phyloP scores from a whole-genome alignment of 2,329 filamentous ascomycete genomes.

The Cyphellophora europaea region DNA sequence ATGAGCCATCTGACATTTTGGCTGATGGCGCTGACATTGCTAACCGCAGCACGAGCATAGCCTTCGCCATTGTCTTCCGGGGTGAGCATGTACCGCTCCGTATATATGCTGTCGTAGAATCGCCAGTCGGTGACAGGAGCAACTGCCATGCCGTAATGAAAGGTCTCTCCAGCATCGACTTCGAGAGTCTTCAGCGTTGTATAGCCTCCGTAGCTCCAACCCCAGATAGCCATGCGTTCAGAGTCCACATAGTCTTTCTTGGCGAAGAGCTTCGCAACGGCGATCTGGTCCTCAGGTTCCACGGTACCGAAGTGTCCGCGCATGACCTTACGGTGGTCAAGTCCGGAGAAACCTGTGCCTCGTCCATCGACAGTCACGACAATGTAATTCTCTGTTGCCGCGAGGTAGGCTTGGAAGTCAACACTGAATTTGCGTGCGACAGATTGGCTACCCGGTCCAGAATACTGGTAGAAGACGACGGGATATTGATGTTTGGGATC shows the following conservation, averaged over 20 bases:
- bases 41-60: conserved; percentile 67
- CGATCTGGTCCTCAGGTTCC: conserved; percentile 86
- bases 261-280: conserved; percentile 75
- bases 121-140: conserved; percentile 98
- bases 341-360: conserved; percentile 83
- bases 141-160: conserved; percentile 95
- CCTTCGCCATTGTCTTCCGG: conserved; percentile 72
- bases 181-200: conserved; percentile 92
- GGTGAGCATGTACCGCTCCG: conserved; percentile 94
- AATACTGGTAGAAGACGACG: conserved; percentile 90
- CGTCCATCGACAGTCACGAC: conserved; percentile 91
- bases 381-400: conserved; percentile 77
- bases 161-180: conserved; percentile 77
- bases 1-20: conserved; percentile 79
- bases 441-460: conserved; percentile 83
- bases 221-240: conserved; percentile 84
- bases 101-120: conserved; percentile 91
- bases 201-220: conserved; percentile 96
- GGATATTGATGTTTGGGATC: conserved; percentile 68
- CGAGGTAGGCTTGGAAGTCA: conserved; percentile 85
- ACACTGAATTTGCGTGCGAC: conserved; percentile 73
- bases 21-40: conserved; percentile 62
- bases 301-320: conserved; percentile 75
- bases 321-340: conserved; percentile 70
- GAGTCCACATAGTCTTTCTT: conserved; percentile 74